phyloP scores from a whole-genome alignment of 352 stramenopile genomes.

The Bremia lactucae region DNA sequence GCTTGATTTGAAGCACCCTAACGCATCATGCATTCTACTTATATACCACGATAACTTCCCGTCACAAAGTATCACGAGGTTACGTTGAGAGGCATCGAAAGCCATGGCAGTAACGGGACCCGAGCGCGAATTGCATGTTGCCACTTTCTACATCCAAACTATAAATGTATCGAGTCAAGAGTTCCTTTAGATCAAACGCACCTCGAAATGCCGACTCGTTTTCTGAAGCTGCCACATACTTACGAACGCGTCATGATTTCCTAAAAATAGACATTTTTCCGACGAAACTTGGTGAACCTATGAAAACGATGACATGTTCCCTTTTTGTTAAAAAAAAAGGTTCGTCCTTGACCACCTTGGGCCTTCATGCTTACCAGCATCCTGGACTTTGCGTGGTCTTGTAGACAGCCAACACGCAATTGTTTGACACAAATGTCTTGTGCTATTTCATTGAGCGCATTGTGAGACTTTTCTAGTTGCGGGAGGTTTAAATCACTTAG shows the following conservation, averaged over 20 bases:
- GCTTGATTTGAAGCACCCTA: not conserved
- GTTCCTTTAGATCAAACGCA: not conserved
- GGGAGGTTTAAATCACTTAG: slow-evolving; percentile 18
- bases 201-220: slow-evolving; percentile 6
- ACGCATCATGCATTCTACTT: not conserved
- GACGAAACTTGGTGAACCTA: slow-evolving; percentile 6
- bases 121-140: slow-evolving; percentile 5
- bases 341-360: not conserved
- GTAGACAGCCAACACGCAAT: slow-evolving; percentile 7
- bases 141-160: slow-evolving; percentile 10
- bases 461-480: slow-evolving; percentile 18
- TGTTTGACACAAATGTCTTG: slow-evolving; percentile 16
- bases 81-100: slow-evolving; percentile 8
- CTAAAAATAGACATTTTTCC: slow-evolving; percentile 8
- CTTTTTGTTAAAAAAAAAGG: not conserved
- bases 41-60: slow-evolving; percentile 25
- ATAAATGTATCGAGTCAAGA: not conserved
- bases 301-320: not conserved
- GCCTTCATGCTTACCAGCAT: slow-evolving; percentile 13
- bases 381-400: slow-evolving; percentile 7
- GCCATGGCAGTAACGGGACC: slow-evolving; percentile 8
- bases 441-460: slow-evolving; percentile 17
- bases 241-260: slow-evolving; percentile 12
- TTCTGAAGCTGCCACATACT: slow-evolving; percentile 7
- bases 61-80: slow-evolving; percentile 15